Base-by-base conservation (phyloP, 441 rosid genomes). In the Gossypium armourianum region DNA sequence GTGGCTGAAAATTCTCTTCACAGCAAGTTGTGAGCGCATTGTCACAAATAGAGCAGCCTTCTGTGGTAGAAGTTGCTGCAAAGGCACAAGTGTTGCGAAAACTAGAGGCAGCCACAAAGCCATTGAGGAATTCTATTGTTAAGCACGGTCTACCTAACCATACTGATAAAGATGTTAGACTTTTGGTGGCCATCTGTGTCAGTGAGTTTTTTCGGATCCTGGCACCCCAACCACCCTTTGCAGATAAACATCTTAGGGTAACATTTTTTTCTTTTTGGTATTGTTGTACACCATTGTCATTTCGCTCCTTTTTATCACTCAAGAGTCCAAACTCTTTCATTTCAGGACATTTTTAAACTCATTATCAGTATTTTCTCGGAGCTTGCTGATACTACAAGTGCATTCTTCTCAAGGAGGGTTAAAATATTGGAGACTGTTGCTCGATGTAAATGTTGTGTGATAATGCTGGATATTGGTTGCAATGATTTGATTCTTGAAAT, bases 161-260 rank as follows among this genome's bases (percentile, higher is more conserved):
- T 40, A 78, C 74, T 36, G 97, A 92, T 73, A 89, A 85, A 57
- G 99, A 89, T 72, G 84, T 90, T 62, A 87, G 82, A 61, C 88
- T 94, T 64, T 70, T 90, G 78, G 90, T 87, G 71, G 85, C 96
- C 67, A 85, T 86, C 26, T 89, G 94, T 72, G 86, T 87, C 53
- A 73, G 79, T 60, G 99, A 94, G 76, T 58, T 83, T 40, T 94
- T 92, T 62, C 82, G 97, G 72, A 82, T 92, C 76, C 70, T 87
- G 66, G 97, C 99, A 58, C 97, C 99, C 16, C 84, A 87, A 12
- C 91, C 82, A 7, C 96, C 96, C 67, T 90, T 93, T 65, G 92
- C 83, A 64, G 97, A 88, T 64, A 77, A 78, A 77, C 72, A 84
- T 84, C 87, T 90, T 21, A 83, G 83, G 86, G 98, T 90, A 82